phyloP scores from a whole-genome alignment of 495 filamentous ascomycete species.

The Penicillium manginii region DNA sequence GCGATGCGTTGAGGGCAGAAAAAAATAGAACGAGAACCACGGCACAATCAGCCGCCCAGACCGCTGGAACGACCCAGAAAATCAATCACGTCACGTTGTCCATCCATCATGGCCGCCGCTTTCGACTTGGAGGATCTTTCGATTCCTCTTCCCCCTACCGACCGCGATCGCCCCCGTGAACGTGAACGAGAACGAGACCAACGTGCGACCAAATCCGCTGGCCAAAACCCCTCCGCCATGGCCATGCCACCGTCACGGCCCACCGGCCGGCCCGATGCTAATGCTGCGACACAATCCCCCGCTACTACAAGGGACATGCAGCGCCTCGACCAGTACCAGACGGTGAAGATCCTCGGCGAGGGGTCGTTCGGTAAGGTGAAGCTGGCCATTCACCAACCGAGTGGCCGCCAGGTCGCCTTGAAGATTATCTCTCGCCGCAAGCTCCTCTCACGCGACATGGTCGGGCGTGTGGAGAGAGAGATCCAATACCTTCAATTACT shows the following conservation, averaged over 20 bases:
- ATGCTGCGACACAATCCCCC: slow-evolving; percentile 43
- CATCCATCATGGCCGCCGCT: slow-evolving; percentile 52
- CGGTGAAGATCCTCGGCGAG: slow-evolving; percentile 89
- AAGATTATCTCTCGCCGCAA: slow-evolving; percentile 98
- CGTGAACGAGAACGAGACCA: slow-evolving; percentile 29
- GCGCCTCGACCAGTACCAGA: slow-evolving; percentile 86
- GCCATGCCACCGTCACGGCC: slow-evolving; percentile 53
- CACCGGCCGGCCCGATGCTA: slow-evolving; percentile 36
- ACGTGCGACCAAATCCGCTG: slow-evolving; percentile 21
- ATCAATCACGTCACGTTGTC: slow-evolving; percentile 52
- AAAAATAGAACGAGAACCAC: slow-evolving; percentile 16
- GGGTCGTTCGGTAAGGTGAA: slow-evolving; percentile 99
- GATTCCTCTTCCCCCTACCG: slow-evolving; percentile 77
- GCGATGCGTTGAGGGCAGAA: slow-evolving; percentile 30
- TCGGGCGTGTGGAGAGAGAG: slow-evolving; percentile 93
- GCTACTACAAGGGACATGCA: slow-evolving; percentile 63
- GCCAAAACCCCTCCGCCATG: slow-evolving; percentile 45
- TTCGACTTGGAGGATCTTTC: slow-evolving; percentile 90
- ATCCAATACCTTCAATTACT: slow-evolving; percentile 97
- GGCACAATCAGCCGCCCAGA: slow-evolving; percentile 22
- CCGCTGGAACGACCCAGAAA: slow-evolving; percentile 32
- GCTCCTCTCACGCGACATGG: slow-evolving; percentile 94
- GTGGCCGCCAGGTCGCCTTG: slow-evolving; percentile 89
- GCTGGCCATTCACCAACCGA: slow-evolving; percentile 87
- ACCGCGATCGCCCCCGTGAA: slow-evolving; percentile 53